These are phyloP conservation scores for Abrus precatorius DNA, from an alignment of 306 rosid genomes.

Conservation along the genomic window DNA sequence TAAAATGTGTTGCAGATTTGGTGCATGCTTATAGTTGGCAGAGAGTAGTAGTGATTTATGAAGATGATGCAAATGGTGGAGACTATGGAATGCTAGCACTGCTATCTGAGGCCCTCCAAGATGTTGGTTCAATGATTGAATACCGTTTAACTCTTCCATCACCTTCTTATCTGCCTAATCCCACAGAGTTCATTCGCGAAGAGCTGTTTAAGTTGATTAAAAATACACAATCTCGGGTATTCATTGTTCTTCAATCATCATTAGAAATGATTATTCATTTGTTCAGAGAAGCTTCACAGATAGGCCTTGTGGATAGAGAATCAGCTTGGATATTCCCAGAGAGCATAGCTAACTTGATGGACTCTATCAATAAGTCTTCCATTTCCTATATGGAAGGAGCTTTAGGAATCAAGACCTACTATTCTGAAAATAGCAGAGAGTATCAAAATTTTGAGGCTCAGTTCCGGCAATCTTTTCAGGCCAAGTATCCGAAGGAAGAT, in stretches of 20 bases:
- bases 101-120: conserved; percentile 72
- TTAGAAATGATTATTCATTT: conserved; percentile 59
- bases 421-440: conserved; percentile 49
- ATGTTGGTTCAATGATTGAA: conserved; percentile 61
- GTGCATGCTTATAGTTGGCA: conserved; percentile 58
- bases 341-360: conserved; percentile 62
- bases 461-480: conserved; percentile 53
- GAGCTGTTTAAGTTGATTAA: conserved; percentile 59
- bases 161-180: conserved; percentile 51
- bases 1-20: conserved; percentile 62
- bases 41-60: conserved; percentile 61
- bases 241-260: conserved; percentile 69
- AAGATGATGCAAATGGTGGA: conserved; percentile 58
- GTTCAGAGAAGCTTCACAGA: conserved; percentile 65
- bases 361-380: conserved; percentile 51
- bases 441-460: conserved; percentile 50
- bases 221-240: conserved; percentile 64
- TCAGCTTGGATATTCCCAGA: conserved; percentile 79
- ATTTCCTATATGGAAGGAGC: conserved; percentile 71
- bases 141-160: conserved; percentile 70
- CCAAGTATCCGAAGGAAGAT: conserved; percentile 56
- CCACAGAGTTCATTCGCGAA: conserved; percentile 43
- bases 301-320: conserved; percentile 64
- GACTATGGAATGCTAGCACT: conserved; percentile 59
- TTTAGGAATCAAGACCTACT: conserved; percentile 70